Evolutionary conservation across 495 filamentous ascomycete genomes (phyloP).

Genomic region (Xylaria venustula): DNA sequence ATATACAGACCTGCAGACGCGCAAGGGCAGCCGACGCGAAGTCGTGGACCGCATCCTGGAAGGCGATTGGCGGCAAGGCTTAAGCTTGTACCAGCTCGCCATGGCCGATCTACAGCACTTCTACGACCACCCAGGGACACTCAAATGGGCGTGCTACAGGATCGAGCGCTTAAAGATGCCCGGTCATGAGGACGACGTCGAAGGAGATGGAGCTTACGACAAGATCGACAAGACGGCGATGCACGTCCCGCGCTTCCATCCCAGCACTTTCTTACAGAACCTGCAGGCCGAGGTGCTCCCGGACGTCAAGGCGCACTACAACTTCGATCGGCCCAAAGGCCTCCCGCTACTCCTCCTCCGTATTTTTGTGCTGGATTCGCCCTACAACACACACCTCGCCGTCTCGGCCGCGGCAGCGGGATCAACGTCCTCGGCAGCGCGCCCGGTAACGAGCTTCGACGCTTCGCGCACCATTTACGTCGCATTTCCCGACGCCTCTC

Average conservation of each 20-base stretch:
- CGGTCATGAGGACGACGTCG: slow-evolving; percentile 30
- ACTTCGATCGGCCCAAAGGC: slow-evolving; percentile 60
- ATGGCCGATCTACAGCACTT: slow-evolving; percentile 77
- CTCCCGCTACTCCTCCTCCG: slow-evolving; percentile 70
- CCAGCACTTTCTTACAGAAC: slow-evolving; percentile 67
- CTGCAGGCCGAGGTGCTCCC: slow-evolving; percentile 71
- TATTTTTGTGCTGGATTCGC: slow-evolving; percentile 70
- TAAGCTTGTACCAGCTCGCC: slow-evolving; percentile 74
- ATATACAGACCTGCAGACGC: slow-evolving; percentile 52
- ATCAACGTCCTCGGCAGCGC: slow-evolving; percentile 10
- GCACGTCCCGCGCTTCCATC: slow-evolving; percentile 70
- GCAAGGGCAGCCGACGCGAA: slow-evolving; percentile 71
- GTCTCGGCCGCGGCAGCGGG: slow-evolving; percentile 36
- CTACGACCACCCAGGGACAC: slow-evolving; percentile 69
- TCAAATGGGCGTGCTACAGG: slow-evolving; percentile 74
- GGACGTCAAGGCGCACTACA: slow-evolving; percentile 77
- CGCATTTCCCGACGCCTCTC: slow-evolving; percentile 75
- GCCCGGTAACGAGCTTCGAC: slow-evolving; percentile 40
- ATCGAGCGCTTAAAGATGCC: slow-evolving; percentile 44
- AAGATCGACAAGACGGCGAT: slow-evolving; percentile 41
- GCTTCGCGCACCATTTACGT: slow-evolving; percentile 68
- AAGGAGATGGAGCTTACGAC: slow-evolving; percentile 20
- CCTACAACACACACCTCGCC: slow-evolving; percentile 59
- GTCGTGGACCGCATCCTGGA: slow-evolving; percentile 73
- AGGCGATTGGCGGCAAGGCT: slow-evolving; percentile 78